Evolutionary conservation across 306 rosid species (phyloP).

Genomic region (Begonia fuchsioides): DNA sequence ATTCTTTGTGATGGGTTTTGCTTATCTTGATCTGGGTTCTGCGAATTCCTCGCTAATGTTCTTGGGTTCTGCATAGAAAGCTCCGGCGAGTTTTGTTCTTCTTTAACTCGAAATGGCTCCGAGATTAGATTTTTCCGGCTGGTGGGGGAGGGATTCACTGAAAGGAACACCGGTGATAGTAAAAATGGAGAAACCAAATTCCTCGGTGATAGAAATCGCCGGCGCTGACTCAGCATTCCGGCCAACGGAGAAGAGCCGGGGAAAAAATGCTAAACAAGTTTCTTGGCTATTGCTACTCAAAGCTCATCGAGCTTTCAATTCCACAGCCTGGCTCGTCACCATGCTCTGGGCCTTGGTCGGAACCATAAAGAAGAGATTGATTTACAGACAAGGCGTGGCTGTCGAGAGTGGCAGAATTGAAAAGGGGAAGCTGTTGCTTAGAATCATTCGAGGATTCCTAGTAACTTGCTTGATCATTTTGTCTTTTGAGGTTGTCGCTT

Average conservation of each 20-base stretch:
- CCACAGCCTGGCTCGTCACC: constrained; percentile 54
- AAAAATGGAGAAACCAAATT: constrained; percentile 39
- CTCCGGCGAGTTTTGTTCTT: too few relatives aligned
- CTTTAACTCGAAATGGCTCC: background rate
- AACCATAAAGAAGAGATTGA: constrained; percentile 46
- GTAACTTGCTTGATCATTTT: constrained; percentile 46
- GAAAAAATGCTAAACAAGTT: constrained; percentile 62
- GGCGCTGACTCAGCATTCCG: constrained; percentile 39
- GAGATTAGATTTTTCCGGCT: too few relatives aligned
- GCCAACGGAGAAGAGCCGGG: constrained; percentile 45
- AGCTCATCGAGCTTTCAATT: constrained; percentile 45
- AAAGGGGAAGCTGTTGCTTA: constrained; percentile 45
- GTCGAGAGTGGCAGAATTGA: constrained; percentile 38
- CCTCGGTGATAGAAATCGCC: constrained; percentile 30
- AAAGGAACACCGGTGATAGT: constrained; percentile 18
- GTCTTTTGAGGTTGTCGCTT: constrained; percentile 61
- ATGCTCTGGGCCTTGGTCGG: constrained; percentile 21
- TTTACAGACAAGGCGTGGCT: constrained; percentile 38
- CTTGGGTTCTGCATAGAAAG: background rate
- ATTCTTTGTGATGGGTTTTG: too few relatives aligned
- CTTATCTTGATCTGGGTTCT: background rate
- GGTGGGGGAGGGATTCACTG: too few relatives aligned
- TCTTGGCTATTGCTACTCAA: constrained; percentile 84
- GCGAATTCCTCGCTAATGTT: background rate
- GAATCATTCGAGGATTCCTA: constrained; percentile 53